These are phyloP conservation scores for Fusarium phyllophilum DNA, from an alignment of 2,329 filamentous ascomycete species.

Conservation along the genomic window DNA sequence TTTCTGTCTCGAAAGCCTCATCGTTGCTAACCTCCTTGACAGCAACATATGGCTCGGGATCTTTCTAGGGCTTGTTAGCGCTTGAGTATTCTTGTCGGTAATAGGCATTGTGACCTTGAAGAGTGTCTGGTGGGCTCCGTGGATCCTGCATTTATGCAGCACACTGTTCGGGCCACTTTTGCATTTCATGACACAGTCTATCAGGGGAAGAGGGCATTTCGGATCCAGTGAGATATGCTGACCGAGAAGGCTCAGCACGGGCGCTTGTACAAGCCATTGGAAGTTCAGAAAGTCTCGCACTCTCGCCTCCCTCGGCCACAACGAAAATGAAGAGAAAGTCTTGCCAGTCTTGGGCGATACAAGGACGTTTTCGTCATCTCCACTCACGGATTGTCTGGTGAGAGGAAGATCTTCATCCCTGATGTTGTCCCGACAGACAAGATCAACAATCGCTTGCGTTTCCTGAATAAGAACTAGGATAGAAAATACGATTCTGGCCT, in stretches of 20 bases:
- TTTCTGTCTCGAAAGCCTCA: conserved; percentile 9
- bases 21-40: conserved; percentile 11
- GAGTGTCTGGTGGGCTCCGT: not conserved
- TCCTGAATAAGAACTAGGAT: conserved; percentile 26
- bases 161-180: not conserved
- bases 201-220: conserved; percentile 5
- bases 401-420: conserved; percentile 26
- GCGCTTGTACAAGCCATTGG: conserved; percentile 30
- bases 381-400: not conserved
- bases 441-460: not conserved
- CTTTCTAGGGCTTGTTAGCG: not conserved
- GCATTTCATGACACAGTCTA: not conserved
- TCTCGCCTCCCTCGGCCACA: not conserved
- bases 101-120: not conserved
- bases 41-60: not conserved
- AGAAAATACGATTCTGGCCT: conserved; percentile 15
- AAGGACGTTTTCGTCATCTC: not conserved
- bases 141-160: conserved; percentile 11
- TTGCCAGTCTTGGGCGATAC: not conserved
- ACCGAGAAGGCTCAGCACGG: conserved; percentile 3
- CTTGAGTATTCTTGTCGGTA: rapidly evolving
- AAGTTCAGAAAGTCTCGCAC: conserved; percentile 9
- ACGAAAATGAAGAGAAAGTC: not conserved
- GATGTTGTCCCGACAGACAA: conserved; percentile 2
- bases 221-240: not conserved